Evolutionary conservation across 1,284 basidiomycete species (phyloP).

Genomic region (Fomitopsis palustris): DNA sequence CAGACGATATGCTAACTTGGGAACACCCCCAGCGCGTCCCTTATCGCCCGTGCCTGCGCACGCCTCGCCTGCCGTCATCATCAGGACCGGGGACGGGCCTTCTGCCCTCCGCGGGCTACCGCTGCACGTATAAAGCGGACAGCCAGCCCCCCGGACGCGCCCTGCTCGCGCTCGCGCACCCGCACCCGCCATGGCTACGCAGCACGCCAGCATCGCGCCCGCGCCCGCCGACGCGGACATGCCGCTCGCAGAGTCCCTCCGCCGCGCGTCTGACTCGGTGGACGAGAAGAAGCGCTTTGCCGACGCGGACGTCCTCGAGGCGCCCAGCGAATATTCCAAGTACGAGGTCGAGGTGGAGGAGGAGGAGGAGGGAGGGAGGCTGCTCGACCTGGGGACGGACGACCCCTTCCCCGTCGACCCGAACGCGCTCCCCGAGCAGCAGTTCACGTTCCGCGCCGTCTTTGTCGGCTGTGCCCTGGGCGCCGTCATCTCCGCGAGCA

Average conservation of each 20-base stretch:
- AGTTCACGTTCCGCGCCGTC: conserved; percentile 19
- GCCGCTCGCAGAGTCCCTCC: conserved; percentile 4
- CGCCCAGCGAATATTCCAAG: conserved; percentile 3
- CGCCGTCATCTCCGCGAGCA: conserved; percentile 20
- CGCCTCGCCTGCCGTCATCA: too few species aligned
- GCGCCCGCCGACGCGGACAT: not conserved
- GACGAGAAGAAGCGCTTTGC: conserved; percentile 10
- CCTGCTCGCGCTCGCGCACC: not conserved
- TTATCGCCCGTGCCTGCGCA: not conserved
- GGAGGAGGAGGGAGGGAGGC: conserved; percentile 6
- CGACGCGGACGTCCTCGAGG: conserved; percentile 5
- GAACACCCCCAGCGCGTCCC: not conserved
- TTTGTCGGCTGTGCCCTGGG: conserved; percentile 9
- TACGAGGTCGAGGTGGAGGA: conserved; percentile 10
- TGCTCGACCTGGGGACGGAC: conserved; percentile 13
- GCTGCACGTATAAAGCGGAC: not conserved
- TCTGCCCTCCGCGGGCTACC: not conserved
- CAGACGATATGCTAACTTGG: not conserved
- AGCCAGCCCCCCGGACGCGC: not conserved
- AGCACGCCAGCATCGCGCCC: not conserved
- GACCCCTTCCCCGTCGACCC: conserved; percentile 20
- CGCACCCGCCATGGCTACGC: not conserved
- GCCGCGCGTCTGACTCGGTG: not conserved
- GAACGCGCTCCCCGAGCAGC: conserved; percentile 14
- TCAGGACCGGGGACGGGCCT: too few species aligned